Percentiles rank a stretch among this genome's conserved stretches.
phyloP scores from a whole-genome alignment of 441 rosid species.

The Mallotus repandus region DNA sequence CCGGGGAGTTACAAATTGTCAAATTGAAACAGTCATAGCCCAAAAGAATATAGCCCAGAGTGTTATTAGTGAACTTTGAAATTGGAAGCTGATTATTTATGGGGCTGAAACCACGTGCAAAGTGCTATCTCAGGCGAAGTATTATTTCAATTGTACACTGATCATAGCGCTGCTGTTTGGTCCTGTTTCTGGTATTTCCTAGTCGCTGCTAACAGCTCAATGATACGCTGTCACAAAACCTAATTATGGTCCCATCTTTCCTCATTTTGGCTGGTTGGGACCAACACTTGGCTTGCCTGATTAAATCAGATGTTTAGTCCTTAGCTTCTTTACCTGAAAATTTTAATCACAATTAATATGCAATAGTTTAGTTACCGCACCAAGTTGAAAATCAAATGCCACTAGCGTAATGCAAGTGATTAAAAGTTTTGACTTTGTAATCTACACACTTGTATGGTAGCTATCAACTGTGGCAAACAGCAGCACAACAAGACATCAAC shows the following conservation, averaged over 20 bases:
- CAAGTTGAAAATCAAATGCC: no score
- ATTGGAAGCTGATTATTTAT: neutral
- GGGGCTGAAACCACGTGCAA: slow-evolving; percentile 6
- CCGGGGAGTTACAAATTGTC: neutral
- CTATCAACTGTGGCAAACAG: slow-evolving; percentile 4
- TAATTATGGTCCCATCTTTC: slow-evolving; percentile 3
- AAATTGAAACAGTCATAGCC: neutral
- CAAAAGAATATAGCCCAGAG: neutral
- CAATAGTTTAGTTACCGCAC: no score
- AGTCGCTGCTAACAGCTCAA: slow-evolving; percentile 13
- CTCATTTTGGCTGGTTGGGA: neutral
- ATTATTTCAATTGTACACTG: neutral
- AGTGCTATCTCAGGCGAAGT: neutral
- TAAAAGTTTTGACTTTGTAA: neutral
- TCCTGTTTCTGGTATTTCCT: slow-evolving; percentile 3
- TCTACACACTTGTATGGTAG: neutral
- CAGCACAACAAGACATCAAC: slow-evolving; percentile 1
- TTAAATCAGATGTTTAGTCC: no score
- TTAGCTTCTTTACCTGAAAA: no score
- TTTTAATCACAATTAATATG: neutral
- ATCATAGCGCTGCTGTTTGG: neutral
- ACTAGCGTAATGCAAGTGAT: no score
- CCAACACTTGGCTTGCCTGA: neutral
- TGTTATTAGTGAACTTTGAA: no score
- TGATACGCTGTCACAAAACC: neutral